Evolutionary conservation across 148 eudicot species (phyloP), one percentile per base, ranked within the genome.

Genomic region (Heliamphora exappendiculata): DNA sequence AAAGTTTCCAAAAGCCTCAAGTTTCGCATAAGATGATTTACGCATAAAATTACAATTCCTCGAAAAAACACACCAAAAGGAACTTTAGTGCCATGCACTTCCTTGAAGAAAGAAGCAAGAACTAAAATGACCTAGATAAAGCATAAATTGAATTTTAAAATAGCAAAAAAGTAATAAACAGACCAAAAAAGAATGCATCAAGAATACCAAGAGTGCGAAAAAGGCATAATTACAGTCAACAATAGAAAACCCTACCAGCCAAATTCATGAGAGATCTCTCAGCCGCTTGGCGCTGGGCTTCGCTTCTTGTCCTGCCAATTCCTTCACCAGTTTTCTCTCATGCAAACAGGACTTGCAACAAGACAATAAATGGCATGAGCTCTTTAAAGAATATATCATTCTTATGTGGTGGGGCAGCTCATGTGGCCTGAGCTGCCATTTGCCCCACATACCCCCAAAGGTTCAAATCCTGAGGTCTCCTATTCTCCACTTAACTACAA

Each of bases 201-300:
- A 57, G n/a, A n/a, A n/a, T n/a, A n/a, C n/a, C n/a, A n/a, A n/a
- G n/a, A n/a, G n/a, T n/a, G n/a, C n/a, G n/a, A n/a, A n/a, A n/a
- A n/a, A n/a, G n/a, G n/a, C n/a, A n/a, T n/a, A n/a, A n/a, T n/a
- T 42, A 42, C 19, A 57, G 34, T 14, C 4, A 55, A 14, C 26
- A 53, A 37, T 42, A 51, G 70, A 34, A 51, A 24, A 24, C 41
- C 39, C 29, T 42, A 76, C 70, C 82, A 60, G 98, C 91, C 78
- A 93, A 78, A 85, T 81, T 88, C 89, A 88, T 85, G 81, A 89
- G 85, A 79, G 92, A 85, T 66, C 78, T 76, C 83, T 89, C 89
- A n/a, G 90, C 86, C 75, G 90, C 90, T 57, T 76, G 75, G 67
- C 57, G 79, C 69, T 81, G 90, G 47, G 92, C 90, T 72, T 89